Percentiles rank a stretch among this genome's conserved stretches.
Conservation (phyloP, 352 stramenopile genomes). For the Globisporangium carolinianum region DNA sequence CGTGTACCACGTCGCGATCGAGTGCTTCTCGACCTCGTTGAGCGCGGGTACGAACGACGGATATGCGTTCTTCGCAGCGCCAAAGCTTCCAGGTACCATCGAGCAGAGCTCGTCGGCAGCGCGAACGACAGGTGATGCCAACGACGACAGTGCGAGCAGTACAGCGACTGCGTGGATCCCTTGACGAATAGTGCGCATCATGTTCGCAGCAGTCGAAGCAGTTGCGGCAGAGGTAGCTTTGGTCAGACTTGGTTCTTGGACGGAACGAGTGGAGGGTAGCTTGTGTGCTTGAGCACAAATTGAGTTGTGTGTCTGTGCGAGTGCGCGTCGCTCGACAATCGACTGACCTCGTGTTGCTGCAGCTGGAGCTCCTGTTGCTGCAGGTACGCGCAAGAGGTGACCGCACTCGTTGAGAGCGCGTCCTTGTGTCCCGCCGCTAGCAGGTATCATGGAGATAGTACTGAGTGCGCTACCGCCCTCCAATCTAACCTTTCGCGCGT, state of each 20-base stretch:
- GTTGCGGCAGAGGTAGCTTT: not conserved
- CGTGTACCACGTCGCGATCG: conserved; percentile 64
- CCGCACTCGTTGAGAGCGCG: too few species aligned
- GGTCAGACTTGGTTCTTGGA: not conserved
- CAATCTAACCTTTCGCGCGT: too few species aligned
- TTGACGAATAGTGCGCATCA: not conserved
- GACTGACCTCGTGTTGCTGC: too few species aligned
- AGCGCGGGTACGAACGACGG: conserved; percentile 39
- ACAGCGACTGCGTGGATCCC: not conserved
- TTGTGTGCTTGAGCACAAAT: not conserved
- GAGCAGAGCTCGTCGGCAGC: conserved; percentile 2
- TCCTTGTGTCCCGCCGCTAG: too few species aligned
- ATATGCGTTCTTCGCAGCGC: conserved; percentile 32
- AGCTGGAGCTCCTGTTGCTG: too few species aligned
- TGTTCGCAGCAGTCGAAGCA: not conserved
- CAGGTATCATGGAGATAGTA: too few species aligned
- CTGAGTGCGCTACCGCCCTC: too few species aligned
- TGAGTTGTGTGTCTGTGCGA: not conserved
- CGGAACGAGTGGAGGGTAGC: not conserved
- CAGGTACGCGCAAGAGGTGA: too few species aligned
- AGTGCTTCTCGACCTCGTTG: conserved; percentile 30
- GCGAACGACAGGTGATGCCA: not conserved
- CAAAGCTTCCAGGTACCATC: conserved; percentile 20
- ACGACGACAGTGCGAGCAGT: not conserved
- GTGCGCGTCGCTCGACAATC: too few species aligned